Percentiles rank a stretch among this genome's conserved stretches.
These are phyloP conservation scores for Candida hungchunana DNA, from an alignment of 805 yeast genomes.

Conservation along the genomic window DNA sequence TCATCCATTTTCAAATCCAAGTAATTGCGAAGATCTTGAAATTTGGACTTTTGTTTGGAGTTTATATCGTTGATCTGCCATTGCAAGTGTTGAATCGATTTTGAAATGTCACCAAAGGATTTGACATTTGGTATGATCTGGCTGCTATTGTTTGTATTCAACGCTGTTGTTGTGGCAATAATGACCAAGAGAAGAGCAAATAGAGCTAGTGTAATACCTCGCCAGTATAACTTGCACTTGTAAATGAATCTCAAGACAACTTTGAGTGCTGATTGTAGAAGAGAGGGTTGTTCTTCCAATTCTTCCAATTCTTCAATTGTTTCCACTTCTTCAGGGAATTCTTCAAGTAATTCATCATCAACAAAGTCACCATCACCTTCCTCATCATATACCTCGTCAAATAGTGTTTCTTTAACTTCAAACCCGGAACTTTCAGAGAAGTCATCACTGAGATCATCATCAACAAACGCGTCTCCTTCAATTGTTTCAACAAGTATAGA, in stretches of 20 bases:
- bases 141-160: not conserved
- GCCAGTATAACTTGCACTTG: too few relatives aligned
- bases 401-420: not conserved
- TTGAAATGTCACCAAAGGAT: constrained; percentile 20
- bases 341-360: not conserved
- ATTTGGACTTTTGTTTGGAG: constrained; percentile 16
- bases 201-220: too few relatives aligned
- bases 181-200: not conserved
- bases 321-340: not conserved
- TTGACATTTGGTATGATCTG: constrained; percentile 15
- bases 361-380: not conserved
- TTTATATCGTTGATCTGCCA: constrained; percentile 24
- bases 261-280: too few relatives aligned
- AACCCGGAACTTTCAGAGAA: too few relatives aligned
- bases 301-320: too few relatives aligned
- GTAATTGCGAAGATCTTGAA: constrained; percentile 19
- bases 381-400: not conserved
- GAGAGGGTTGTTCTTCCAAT: too few relatives aligned
- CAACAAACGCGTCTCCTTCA: too few relatives aligned
- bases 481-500: not conserved
- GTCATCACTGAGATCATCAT: too few relatives aligned
- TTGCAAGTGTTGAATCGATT: constrained; percentile 20
- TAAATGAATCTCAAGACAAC: too few relatives aligned
- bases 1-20: constrained; percentile 20
- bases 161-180: not conserved